Percentiles rank a stretch among this genome's conserved stretches.
These are phyloP conservation scores for Ceriops tagal DNA, from an alignment of 345 rosid genomes.

Conservation along the genomic window DNA sequence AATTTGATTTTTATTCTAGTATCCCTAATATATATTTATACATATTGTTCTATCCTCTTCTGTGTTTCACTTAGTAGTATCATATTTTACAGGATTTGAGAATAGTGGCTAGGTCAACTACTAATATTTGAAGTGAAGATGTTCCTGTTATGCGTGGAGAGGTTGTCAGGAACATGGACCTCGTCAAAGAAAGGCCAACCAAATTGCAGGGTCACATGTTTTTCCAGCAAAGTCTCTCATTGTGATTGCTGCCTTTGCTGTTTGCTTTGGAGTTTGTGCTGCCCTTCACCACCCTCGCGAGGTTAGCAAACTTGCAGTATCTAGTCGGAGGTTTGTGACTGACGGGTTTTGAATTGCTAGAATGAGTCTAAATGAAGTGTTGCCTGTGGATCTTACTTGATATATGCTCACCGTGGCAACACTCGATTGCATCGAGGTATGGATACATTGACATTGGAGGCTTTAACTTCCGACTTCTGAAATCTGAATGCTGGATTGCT, in stretches of 20 bases:
- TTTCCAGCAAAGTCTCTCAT: constrained; percentile 28
- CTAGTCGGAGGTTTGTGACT: constrained; percentile 53
- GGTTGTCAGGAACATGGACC: constrained; percentile 44
- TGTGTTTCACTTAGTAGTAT: background rate
- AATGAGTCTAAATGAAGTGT: background rate
- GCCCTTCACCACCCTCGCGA: constrained; percentile 66
- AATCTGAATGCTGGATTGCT: no score
- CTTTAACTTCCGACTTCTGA: no score
- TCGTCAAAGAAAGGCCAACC: constrained; percentile 38
- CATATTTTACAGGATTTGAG: constrained; percentile 44
- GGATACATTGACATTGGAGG: no score
- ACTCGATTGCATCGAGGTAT: no score
- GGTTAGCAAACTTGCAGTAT: constrained; percentile 63
- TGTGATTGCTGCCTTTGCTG: constrained; percentile 36
- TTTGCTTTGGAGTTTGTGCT: constrained; percentile 72
- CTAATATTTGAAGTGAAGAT: constrained; percentile 27
- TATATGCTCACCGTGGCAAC: no score
- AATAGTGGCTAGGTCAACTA: constrained; percentile 15
- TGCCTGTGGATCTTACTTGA: no score
- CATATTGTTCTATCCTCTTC: no score
- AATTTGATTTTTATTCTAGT: no score
- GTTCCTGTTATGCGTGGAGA: constrained; percentile 54
- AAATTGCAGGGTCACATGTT: constrained; percentile 32
- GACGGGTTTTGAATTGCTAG: constrained; percentile 3
- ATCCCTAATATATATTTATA: no score